These are phyloP conservation scores for Rhodotorula graminis DNA, from an alignment of 768 basidiomycete species.

Conservation along the genomic window DNA sequence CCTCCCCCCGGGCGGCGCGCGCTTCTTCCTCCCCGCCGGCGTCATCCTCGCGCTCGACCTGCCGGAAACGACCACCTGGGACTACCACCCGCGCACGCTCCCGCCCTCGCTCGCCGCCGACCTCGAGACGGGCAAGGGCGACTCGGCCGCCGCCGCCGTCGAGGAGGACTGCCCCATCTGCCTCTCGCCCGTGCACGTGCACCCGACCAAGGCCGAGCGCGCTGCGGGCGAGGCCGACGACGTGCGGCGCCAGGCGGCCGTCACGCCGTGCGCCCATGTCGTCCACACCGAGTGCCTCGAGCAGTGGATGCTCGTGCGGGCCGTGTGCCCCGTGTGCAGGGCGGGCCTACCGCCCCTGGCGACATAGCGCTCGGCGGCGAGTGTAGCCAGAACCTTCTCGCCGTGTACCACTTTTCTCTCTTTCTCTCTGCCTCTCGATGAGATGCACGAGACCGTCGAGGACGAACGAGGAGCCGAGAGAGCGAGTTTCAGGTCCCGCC, in stretches of 20 bases:
- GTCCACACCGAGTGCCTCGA: constrained; percentile 41
- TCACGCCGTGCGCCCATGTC: constrained; percentile 41
- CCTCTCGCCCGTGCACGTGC: constrained; percentile 35
- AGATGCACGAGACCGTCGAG: no score
- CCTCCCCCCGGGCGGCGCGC: constrained; percentile 14
- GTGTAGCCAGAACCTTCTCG: no score
- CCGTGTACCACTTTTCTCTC: background rate
- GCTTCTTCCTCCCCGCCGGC: constrained; percentile 37
- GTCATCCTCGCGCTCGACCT: constrained; percentile 19
- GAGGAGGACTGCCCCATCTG: constrained; percentile 41
- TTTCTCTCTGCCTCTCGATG: background rate
- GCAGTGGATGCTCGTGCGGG: constrained; percentile 38
- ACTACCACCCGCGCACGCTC: constrained; percentile 38
- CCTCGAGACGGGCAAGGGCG: constrained; percentile 2
- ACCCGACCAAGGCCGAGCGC: constrained; percentile 12
- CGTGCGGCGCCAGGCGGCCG: background rate
- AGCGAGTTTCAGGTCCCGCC: background rate
- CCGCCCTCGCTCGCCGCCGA: background rate
- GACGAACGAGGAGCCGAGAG: no score
- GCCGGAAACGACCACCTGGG: constrained; percentile 20
- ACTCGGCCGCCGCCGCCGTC: background rate
- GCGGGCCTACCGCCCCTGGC: constrained; percentile 18
- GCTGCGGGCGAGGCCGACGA: constrained; percentile 8
- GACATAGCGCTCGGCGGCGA: no score
- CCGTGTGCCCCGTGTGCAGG: constrained; percentile 31